phyloP scores from a whole-genome alignment of 2,329 filamentous ascomycete genomes.

The Fulvia fulva region DNA sequence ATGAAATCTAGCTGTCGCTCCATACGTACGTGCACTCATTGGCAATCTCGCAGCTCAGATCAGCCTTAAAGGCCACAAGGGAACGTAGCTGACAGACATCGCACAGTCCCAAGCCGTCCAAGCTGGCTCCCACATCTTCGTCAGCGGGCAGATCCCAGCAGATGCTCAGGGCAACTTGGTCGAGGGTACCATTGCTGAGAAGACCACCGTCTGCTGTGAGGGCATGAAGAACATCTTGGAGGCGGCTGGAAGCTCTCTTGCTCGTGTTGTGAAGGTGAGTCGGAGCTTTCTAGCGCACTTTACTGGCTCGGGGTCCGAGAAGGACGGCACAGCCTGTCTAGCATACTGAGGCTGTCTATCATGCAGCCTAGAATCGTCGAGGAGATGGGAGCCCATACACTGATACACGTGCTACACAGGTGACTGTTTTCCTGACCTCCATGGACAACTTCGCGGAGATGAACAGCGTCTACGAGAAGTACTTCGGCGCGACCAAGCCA shows the following conservation, averaged over 20 bases:
- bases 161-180: slow-evolving; percentile 59
- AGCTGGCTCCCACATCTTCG: slow-evolving; percentile 63
- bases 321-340: not conserved
- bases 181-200: slow-evolving; percentile 61
- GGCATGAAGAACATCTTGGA: slow-evolving; percentile 81
- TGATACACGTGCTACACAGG: slow-evolving; percentile 26
- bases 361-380: too few relatives aligned
- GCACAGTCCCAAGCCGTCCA: slow-evolving; percentile 58
- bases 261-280: slow-evolving; percentile 77
- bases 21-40: slow-evolving; percentile 39
- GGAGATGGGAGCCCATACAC: too few relatives aligned
- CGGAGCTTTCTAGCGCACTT: not conserved
- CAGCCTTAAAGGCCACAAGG: slow-evolving; percentile 1
- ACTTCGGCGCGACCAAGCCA: slow-evolving; percentile 70
- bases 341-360: too few relatives aligned
- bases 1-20: slow-evolving; percentile 36
- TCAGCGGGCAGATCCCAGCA: slow-evolving; percentile 74
- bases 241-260: slow-evolving; percentile 72
- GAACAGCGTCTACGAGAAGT: slow-evolving; percentile 79
- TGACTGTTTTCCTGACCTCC: slow-evolving; percentile 76
- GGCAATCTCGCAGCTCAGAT: not conserved
- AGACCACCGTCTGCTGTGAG: slow-evolving; percentile 67
- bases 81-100: not conserved
- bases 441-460: slow-evolving; percentile 86
- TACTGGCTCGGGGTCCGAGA: not conserved